These are phyloP conservation scores for Sanghuangporus sanghuang DNA, from an alignment of 1,284 basidiomycete genomes.

Conservation along the genomic window DNA sequence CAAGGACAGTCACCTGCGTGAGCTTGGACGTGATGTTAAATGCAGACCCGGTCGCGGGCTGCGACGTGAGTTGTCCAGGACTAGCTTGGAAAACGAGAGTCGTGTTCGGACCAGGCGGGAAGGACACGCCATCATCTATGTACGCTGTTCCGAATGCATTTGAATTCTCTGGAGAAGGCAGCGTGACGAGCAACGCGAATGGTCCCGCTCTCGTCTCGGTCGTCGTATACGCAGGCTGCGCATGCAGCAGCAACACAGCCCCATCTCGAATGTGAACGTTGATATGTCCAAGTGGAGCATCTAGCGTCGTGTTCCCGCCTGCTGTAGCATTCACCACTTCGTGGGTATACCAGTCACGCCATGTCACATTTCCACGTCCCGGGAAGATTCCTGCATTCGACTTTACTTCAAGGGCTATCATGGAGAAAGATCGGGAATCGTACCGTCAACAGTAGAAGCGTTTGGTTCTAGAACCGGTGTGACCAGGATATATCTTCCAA, in stretches of 20 bases:
- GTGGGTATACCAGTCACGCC: constrained; percentile 78
- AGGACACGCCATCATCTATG: constrained; percentile 59
- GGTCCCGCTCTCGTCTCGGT: constrained; percentile 50
- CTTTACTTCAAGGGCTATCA: constrained; percentile 20
- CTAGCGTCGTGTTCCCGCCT: constrained; percentile 40
- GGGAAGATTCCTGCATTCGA: constrained; percentile 49
- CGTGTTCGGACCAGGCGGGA: constrained; percentile 45
- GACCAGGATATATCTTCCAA: constrained; percentile 65
- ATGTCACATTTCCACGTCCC: constrained; percentile 52
- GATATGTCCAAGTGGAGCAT: constrained; percentile 62
- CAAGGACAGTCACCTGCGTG: constrained; percentile 43
- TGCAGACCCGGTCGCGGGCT: constrained; percentile 31
- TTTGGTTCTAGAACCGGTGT: constrained; percentile 69
- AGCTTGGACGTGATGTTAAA: constrained; percentile 41
- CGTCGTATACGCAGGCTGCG: constrained; percentile 51
- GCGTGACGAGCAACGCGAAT: constrained; percentile 52
- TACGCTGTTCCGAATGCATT: constrained; percentile 51
- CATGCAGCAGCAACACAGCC: constrained; percentile 52
- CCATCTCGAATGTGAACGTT: constrained; percentile 63
- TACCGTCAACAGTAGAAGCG: constrained; percentile 41
- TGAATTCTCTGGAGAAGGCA: constrained; percentile 33
- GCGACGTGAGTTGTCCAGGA: constrained; percentile 31
- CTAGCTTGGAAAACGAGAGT: constrained; percentile 37
- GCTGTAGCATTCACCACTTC: constrained; percentile 37
- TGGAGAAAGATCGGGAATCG: constrained; percentile 9